These are phyloP conservation scores for Bassia scoparia DNA, from an alignment of 148 eudicot genomes.

Conservation along the genomic window DNA sequence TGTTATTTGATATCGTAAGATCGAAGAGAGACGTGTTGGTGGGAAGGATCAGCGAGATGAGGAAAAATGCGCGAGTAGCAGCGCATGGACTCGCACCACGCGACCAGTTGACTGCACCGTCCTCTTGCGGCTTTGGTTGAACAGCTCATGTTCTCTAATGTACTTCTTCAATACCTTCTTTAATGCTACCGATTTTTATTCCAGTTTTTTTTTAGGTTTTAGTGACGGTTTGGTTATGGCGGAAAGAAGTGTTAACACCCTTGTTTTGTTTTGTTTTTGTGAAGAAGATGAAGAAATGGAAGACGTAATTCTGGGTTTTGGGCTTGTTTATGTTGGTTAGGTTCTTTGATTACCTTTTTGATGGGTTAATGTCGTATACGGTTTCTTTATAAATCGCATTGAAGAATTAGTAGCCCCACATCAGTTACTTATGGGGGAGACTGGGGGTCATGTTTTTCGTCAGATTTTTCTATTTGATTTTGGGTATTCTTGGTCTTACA, in stretches of 20 bases:
- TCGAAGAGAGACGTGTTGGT: too few species aligned
- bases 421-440: too few species aligned
- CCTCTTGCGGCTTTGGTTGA: constrained; percentile 74
- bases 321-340: background rate
- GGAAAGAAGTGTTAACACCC: constrained; percentile 4
- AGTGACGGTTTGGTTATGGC: constrained; percentile 20
- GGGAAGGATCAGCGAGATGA: constrained; percentile 83
- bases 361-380: too few species aligned
- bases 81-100: constrained; percentile 99
- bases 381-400: too few species aligned
- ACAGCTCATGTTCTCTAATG: constrained; percentile 63
- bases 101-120: constrained; percentile 82
- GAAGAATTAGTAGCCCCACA: too few species aligned
- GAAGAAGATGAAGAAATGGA: background rate
- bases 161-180: constrained; percentile 36
- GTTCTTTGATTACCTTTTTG: background rate
- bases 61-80: constrained; percentile 91
- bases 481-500: too few species aligned
- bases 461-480: too few species aligned
- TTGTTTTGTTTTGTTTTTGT: background rate
- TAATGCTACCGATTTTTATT: constrained; percentile 31
- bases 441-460: too few species aligned
- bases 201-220: background rate
- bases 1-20: too few species aligned
- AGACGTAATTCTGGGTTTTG: too few species aligned